phyloP scores from a whole-genome alignment of 2,329 filamentous ascomycete species.

The Colletotrichum destructivum region DNA sequence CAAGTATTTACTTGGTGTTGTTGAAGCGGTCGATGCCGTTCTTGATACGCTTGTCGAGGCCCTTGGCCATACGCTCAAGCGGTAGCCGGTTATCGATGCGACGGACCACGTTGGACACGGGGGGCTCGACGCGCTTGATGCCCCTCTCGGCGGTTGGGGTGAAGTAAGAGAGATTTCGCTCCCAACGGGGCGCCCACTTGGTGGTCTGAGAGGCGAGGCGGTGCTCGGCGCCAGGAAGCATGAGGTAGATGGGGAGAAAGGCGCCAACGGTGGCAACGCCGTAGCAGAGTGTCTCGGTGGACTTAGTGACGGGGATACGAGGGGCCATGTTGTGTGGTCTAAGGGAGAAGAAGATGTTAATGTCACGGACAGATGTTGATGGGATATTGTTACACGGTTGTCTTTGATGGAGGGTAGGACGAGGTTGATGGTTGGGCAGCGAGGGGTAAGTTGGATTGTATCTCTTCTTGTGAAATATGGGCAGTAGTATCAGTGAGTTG shows the following conservation, averaged over 20 bases:
- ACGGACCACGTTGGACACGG: slow-evolving; percentile 61
- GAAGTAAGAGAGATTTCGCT: slow-evolving; percentile 70
- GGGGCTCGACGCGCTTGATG: slow-evolving; percentile 67
- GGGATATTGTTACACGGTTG: neutral
- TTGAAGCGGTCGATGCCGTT: slow-evolving; percentile 57
- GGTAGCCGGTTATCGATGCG: slow-evolving; percentile 63
- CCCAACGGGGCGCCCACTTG: slow-evolving; percentile 73
- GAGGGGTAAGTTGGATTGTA: neutral
- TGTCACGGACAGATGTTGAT: neutral
- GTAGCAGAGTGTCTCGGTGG: slow-evolving; percentile 67
- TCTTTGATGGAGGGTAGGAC: neutral
- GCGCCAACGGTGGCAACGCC: slow-evolving; percentile 67
- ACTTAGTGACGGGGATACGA: slow-evolving; percentile 65
- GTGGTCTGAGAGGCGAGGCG: slow-evolving; percentile 67
- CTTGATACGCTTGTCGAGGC: slow-evolving; percentile 64
- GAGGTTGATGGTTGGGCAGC: neutral
- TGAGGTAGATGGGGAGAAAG: slow-evolving; percentile 71
- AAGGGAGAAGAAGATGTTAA: neutral
- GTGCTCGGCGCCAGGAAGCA: slow-evolving; percentile 70
- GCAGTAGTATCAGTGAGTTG: neutral
- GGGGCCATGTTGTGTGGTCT: slow-evolving; percentile 53
- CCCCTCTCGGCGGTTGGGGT: slow-evolving; percentile 62
- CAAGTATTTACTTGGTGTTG: slow-evolving; percentile 25
- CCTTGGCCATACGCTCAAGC: slow-evolving; percentile 65
- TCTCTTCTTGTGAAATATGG: neutral